These are phyloP conservation scores for Angophora floribunda DNA, from an alignment of 345 rosid species.

Conservation along the genomic window DNA sequence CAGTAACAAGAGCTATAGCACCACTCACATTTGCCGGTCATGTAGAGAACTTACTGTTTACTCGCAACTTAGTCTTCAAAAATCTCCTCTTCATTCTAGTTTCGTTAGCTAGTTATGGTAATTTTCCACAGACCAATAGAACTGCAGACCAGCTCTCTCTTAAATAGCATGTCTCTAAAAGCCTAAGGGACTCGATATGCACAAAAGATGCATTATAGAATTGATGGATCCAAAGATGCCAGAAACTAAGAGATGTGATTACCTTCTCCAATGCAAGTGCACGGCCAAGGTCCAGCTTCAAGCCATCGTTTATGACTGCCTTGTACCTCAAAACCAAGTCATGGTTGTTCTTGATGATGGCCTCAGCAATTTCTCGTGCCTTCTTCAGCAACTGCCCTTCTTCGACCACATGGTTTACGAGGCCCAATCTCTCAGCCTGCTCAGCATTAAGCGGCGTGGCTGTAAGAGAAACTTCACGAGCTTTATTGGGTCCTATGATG, in stretches of 20 bases:
- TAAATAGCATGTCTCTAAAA: not conserved
- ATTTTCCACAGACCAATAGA: not conserved
- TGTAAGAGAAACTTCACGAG: constrained; percentile 69
- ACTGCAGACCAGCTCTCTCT: not conserved
- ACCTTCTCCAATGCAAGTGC: constrained; percentile 92
- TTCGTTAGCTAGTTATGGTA: not conserved
- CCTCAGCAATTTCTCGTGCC: constrained; percentile 57
- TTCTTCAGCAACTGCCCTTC: constrained; percentile 48
- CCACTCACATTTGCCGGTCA: not conserved
- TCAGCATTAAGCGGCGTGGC: constrained; percentile 66
- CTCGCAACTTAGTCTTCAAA: not conserved
- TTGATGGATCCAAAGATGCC: not conserved
- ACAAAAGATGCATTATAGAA: not conserved
- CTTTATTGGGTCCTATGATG: constrained; percentile 69
- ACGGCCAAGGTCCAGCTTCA: constrained; percentile 57
- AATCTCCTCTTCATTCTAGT: not conserved
- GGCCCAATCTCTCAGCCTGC: constrained; percentile 77
- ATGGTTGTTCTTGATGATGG: constrained; percentile 60
- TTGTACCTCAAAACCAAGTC: constrained; percentile 74
- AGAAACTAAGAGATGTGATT: not conserved
- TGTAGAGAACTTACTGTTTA: not conserved
- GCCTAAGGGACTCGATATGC: not conserved
- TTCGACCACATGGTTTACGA: constrained; percentile 82
- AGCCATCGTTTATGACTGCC: constrained; percentile 71
- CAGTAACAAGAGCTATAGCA: not conserved